Evolutionary conservation across 805 yeast genomes (phyloP).

Genomic region (Kluyveromyces nonfermentans): DNA sequence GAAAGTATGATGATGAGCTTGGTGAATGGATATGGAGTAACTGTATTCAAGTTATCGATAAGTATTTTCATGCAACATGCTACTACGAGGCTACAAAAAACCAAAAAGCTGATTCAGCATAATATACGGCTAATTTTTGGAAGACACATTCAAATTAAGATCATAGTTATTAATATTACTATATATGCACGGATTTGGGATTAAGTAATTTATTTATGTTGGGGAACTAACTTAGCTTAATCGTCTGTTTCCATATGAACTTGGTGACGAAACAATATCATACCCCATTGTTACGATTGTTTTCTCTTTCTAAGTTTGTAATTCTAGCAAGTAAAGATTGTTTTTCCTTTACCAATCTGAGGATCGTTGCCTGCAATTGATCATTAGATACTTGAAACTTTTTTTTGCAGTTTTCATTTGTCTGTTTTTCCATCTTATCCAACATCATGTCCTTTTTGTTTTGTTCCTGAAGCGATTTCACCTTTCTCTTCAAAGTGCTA

Average conservation of each 20-base stretch:
- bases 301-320: neutral
- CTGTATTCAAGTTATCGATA: conserved; percentile 42
- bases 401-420: neutral
- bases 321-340: neutral
- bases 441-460: neutral
- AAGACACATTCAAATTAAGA: too few species aligned
- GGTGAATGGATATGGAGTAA: conserved; percentile 82
- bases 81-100: conserved; percentile 44
- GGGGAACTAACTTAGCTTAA: too few species aligned
- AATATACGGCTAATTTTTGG: neutral
- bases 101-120: conserved; percentile 6
- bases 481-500: neutral
- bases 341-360: neutral
- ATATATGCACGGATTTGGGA: neutral
- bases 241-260: too few species aligned
- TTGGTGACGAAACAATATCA: too few species aligned
- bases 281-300: neutral
- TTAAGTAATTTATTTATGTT: too few species aligned
- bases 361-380: neutral
- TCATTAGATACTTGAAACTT: neutral
- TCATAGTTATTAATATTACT: too few species aligned
- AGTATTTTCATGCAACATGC: conserved; percentile 59
- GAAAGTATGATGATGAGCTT: conserved; percentile 60
- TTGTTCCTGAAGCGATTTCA: neutral
- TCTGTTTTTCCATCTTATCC: neutral